Conservation (phyloP, 2,329 filamentous ascomycete species). For the Dactylellina parvicollis region DNA sequence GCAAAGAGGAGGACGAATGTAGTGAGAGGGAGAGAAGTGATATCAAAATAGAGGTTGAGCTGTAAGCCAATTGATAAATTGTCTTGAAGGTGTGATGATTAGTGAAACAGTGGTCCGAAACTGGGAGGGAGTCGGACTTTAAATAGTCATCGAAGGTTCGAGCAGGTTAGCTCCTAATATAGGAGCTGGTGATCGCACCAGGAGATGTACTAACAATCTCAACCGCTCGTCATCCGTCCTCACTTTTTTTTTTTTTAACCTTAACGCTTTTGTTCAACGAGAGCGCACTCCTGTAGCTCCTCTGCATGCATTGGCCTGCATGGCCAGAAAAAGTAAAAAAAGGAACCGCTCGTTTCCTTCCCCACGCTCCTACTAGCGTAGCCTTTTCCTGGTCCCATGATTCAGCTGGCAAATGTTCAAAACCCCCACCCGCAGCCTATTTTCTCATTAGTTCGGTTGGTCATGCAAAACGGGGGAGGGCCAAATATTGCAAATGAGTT, state of each 20-base stretch:
- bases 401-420: slow-evolving; percentile 50
- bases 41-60: slow-evolving; percentile 14
- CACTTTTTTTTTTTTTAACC: slow-evolving; percentile 39
- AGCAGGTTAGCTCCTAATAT: slow-evolving; percentile 32
- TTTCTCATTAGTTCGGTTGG: slow-evolving; percentile 51
- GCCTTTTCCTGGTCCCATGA: slow-evolving; percentile 50
- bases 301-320: slow-evolving; percentile 53
- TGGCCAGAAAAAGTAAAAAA: slow-evolving; percentile 50
- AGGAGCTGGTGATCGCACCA: slow-evolving; percentile 39
- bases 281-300: slow-evolving; percentile 50
- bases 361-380: slow-evolving; percentile 50
- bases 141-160: slow-evolving; percentile 33
- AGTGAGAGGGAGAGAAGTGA: slow-evolving; percentile 3
- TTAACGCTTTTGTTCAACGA: slow-evolving; percentile 29
- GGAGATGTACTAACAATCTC: slow-evolving; percentile 44
- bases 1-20: slow-evolving; percentile 3
- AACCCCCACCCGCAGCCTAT: slow-evolving; percentile 52
- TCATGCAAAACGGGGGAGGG: slow-evolving; percentile 52
- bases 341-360: slow-evolving; percentile 48
- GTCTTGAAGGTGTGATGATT: slow-evolving; percentile 33
- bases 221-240: slow-evolving; percentile 41
- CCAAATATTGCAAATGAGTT: slow-evolving; percentile 28
- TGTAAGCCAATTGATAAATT: slow-evolving; percentile 31
- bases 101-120: slow-evolving; percentile 48
- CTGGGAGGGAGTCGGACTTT: slow-evolving; percentile 38